Percentiles rank a stretch among this genome's conserved stretches.
These are phyloP conservation scores for Leccinum subgranulosum DNA, from an alignment of 768 basidiomycete genomes.

Conservation along the genomic window DNA sequence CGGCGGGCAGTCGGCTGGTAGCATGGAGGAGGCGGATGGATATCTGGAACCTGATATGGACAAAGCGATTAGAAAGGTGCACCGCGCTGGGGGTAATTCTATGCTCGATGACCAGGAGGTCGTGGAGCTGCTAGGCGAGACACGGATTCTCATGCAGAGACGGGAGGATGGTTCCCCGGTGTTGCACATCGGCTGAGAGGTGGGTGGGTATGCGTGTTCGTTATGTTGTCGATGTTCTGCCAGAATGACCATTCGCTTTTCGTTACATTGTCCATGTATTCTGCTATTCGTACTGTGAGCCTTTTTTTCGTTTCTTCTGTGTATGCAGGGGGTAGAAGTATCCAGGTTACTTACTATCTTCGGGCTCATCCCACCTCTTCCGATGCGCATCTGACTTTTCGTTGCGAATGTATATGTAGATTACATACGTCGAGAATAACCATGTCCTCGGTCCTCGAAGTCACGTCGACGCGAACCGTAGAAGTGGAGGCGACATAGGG, in stretches of 20 bases:
- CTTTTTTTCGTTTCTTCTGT: background rate
- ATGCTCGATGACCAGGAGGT: background rate
- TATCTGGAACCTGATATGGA: background rate
- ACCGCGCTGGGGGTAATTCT: background rate
- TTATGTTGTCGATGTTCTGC: background rate
- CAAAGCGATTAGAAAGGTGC: background rate
- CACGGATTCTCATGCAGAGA: conserved; percentile 13
- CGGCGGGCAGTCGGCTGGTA: background rate
- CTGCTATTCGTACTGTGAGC: too few relatives aligned
- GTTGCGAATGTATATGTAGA: too few relatives aligned
- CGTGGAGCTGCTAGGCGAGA: conserved; percentile 3
- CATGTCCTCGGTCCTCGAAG: too few relatives aligned
- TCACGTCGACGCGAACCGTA: too few relatives aligned
- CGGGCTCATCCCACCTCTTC: too few relatives aligned
- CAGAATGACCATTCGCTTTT: background rate
- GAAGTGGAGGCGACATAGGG: too few relatives aligned
- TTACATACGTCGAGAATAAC: too few relatives aligned
- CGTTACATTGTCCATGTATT: background rate
- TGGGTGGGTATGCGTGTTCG: background rate
- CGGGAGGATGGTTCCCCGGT: conserved; percentile 18
- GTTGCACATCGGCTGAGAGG: conserved; percentile 16
- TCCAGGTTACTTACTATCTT: too few relatives aligned
- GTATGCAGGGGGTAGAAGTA: too few relatives aligned
- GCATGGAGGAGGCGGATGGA: background rate
- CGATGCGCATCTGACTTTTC: too few relatives aligned